These are phyloP conservation scores for Agapanthus africanus DNA, from an alignment of 106 monocot species.

Conservation along the genomic window DNA sequence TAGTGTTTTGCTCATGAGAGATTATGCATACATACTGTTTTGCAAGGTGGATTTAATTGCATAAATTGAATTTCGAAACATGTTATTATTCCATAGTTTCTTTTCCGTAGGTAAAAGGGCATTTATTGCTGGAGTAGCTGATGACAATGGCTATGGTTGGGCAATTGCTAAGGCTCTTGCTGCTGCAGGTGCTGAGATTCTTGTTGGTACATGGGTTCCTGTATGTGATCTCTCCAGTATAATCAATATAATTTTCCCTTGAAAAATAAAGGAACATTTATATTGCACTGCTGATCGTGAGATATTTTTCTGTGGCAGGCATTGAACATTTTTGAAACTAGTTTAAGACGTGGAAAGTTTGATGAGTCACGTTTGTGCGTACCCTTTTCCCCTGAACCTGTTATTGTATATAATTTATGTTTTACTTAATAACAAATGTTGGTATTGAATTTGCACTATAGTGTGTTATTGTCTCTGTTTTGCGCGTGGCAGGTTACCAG, in stretches of 20 bases:
- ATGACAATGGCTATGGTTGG: conserved; percentile 97
- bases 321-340: conserved; percentile 89
- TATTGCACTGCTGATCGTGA: neutral
- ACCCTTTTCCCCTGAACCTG: neutral
- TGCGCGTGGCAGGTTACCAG: conserved; percentile 44
- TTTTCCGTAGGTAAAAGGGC: conserved; percentile 66
- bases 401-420: neutral
- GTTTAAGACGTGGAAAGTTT: conserved; percentile 85
- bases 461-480: no score
- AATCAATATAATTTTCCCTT: neutral
- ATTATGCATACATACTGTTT: neutral
- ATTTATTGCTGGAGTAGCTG: conserved; percentile 92
- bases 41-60: neutral
- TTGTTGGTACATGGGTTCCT: conserved; percentile 96
- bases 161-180: conserved; percentile 95
- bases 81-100: neutral
- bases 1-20: neutral
- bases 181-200: conserved; percentile 94
- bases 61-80: neutral
- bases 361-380: conserved; percentile 67
- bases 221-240: conserved; percentile 40
- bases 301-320: conserved; percentile 36
- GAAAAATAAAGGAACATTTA: neutral
- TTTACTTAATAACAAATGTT: neutral
- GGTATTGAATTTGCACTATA: neutral